Conservation (phyloP, 2,329 filamentous ascomycete genomes). For the Westerdykella ornata region DNA sequence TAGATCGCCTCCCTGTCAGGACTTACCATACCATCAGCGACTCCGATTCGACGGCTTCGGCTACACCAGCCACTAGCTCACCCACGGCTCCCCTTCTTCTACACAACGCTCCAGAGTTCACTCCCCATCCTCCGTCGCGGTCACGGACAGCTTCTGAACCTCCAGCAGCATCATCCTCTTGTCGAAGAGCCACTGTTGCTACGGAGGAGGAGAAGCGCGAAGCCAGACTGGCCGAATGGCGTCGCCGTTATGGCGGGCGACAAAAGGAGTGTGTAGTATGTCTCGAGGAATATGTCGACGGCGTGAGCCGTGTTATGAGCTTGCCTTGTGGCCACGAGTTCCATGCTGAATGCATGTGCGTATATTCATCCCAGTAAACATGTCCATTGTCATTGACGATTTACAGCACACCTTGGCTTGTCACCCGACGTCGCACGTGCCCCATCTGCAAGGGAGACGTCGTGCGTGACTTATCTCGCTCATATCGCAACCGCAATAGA, state of each 20-base stretch:
- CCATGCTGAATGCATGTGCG: conserved; percentile 97
- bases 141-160: conserved; percentile 55
- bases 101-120: conserved; percentile 9
- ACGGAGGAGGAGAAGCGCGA: conserved; percentile 50
- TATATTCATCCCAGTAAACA: conserved; percentile 24
- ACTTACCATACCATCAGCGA: conserved; percentile 82
- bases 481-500: conserved; percentile 10
- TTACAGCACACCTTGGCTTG: conserved; percentile 85
- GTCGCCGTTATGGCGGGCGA: conserved; percentile 55
- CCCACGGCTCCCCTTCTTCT: conserved; percentile 76
- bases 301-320: conserved; percentile 92
- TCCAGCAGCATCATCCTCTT: conserved; percentile 32
- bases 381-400: conserved; percentile 15
- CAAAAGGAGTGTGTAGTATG: conserved; percentile 92
- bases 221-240: conserved; percentile 46
- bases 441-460: conserved; percentile 98
- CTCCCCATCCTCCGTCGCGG: conserved; percentile 10
- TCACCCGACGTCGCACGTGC: conserved; percentile 89
- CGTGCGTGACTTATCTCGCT: conserved; percentile 48
- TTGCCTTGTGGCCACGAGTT: conserved; percentile 97
- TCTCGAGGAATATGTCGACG: conserved; percentile 91
- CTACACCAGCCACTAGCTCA: conserved; percentile 60
- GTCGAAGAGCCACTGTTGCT: conserved; percentile 22
- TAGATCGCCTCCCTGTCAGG: conserved; percentile 87
- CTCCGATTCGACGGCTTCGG: conserved; percentile 50